A percentile compares a stretch with the other conserved stretches of the same genome.
Conservation (phyloP, 129 eudicot genomes). For the Apium graveolens region DNA sequence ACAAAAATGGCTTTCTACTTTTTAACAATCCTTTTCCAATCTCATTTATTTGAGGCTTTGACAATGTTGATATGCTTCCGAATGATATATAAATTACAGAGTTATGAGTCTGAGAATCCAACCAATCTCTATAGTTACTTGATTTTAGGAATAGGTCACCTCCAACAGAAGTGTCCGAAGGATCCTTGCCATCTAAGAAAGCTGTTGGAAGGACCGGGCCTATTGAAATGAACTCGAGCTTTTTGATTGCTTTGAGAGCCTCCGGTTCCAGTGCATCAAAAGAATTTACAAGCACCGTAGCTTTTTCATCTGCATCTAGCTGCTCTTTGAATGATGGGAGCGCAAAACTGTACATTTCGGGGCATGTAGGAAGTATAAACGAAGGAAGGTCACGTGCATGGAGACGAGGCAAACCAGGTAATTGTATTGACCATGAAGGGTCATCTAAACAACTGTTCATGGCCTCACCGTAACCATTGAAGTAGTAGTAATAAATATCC, state of each 20-base stretch:
- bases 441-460: slow-evolving; percentile 5
- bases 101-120: no score
- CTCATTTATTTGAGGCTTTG: slow-evolving; percentile 4
- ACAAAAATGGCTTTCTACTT: neutral
- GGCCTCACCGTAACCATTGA: slow-evolving; percentile 5
- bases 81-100: no score
- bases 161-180: no score
- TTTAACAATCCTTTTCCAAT: neutral
- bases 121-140: no score
- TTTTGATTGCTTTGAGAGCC: no score
- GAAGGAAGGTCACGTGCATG: no score
- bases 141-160: no score
- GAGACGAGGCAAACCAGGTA: no score
- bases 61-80: neutral
- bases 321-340: neutral
- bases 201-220: slow-evolving; percentile 34
- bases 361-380: slow-evolving; percentile 8
- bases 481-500: neutral
- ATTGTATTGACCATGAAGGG: no score
- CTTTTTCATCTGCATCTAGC: neutral
- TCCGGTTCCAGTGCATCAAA: slow-evolving; percentile 26
- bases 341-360: neutral
- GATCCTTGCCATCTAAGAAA: no score
- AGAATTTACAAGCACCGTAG: slow-evolving; percentile 30
- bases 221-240: slow-evolving; percentile 15